Evolutionary conservation across 1,284 basidiomycete species (phyloP), one percentile per base, ranked within the genome.

Genomic region (Hymenochaete sp.): DNA sequence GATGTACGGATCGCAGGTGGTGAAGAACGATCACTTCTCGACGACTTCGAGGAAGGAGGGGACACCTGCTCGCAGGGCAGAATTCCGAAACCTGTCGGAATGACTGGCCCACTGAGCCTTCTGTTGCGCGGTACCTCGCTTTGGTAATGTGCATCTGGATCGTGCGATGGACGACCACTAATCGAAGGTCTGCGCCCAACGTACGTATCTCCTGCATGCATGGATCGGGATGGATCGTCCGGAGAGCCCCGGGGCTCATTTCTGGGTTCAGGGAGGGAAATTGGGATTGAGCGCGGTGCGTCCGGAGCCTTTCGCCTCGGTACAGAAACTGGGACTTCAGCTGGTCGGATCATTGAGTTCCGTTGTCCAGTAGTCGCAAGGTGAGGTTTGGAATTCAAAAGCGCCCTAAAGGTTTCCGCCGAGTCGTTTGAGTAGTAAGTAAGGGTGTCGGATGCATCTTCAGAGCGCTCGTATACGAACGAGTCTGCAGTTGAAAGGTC

Each of bases 381-480:
- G 40, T 13, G 49, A 44, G 11, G 37, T 18, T 13, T 27, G 42
- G n/a, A n/a, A n/a, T n/a, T n/a, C n/a, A n/a, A n/a, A n/a, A n/a
- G n/a, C n/a, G n/a, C 32, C 25, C 29, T 32, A 19, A 41, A 38
- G 8, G 48, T 46, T 29, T 51, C 49, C 4, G 27, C 26, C 5
- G 39, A 43, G 4, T 44, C 21, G n/a, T 49, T 38, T 2, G 49
- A 51, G 31, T 44, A 51, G 16, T 35, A 42, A 24, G 49, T 47
- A 14, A 47, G 42, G 6, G 45, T 47, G 16, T 51, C 49, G 4
- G 49, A 51, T 9, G 49, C 41, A 25, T 48, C 42, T 31, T 47
- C 49, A 29, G 49, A 51, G 21, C 45, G 45, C 26, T 44, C 49
- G 24, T 51, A 51, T 21, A 51, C 41, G 41, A 47, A 51, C n/a